Percentiles rank a stretch among this genome's conserved stretches.
Evolutionary conservation across 768 basidiomycete genomes (phyloP).

Genomic region (Sporobolomyces pararoseus): DNA sequence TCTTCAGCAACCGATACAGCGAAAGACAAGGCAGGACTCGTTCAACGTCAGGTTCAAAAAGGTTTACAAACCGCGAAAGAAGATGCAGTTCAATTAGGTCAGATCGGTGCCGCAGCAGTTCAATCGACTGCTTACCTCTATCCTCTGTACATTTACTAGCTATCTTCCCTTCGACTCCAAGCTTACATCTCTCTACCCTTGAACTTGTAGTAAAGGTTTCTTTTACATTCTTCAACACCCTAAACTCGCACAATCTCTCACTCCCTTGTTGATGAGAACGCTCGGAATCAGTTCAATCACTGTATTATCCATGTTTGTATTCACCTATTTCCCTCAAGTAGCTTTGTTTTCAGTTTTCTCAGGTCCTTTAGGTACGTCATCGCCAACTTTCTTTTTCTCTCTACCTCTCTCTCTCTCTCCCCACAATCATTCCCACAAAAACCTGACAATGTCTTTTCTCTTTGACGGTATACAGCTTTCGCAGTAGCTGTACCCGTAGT

Average conservation of each 20-base stretch:
- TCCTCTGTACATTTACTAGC: constrained; percentile 26
- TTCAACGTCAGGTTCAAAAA: constrained; percentile 35
- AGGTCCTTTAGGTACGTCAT: constrained; percentile 58
- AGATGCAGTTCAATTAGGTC: constrained; percentile 16
- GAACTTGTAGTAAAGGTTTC: constrained; percentile 20
- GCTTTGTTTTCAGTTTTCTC: constrained; percentile 62
- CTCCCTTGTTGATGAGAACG: constrained; percentile 30
- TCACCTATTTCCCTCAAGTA: constrained; percentile 63
- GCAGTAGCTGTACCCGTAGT: constrained; percentile 56
- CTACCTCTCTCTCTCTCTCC: background rate
- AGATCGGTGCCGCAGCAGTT: constrained; percentile 8
- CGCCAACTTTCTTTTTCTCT: background rate
- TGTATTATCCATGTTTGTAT: constrained; percentile 33
- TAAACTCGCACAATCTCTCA: constrained; percentile 23
- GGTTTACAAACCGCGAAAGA: constrained; percentile 14
- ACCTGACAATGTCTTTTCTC: background rate
- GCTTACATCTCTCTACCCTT: background rate
- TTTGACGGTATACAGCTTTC: constrained; percentile 49
- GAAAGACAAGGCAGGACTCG: background rate
- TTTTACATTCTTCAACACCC: constrained; percentile 36
- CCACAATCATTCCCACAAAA: background rate
- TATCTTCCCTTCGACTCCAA: background rate
- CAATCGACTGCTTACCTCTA: constrained; percentile 34
- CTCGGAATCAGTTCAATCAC: constrained; percentile 16
- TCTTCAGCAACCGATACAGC: background rate